A percentile compares a stretch with the other conserved stretches of the same genome.
These are phyloP conservation scores for Arthonia radiata DNA, from an alignment of 495 filamentous ascomycete genomes.

Conservation along the genomic window DNA sequence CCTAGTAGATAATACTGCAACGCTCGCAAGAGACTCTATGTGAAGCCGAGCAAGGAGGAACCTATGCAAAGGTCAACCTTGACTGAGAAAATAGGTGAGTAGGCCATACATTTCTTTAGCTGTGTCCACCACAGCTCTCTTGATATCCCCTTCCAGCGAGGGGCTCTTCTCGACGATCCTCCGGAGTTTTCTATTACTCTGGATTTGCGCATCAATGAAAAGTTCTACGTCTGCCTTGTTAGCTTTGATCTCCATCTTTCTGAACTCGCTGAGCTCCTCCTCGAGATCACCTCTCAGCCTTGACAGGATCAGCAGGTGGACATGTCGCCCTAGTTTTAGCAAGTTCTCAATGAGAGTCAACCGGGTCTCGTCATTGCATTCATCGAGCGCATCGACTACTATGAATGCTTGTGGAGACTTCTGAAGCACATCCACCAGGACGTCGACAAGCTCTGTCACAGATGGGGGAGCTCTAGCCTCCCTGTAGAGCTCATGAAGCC, in stretches of 20 bases:
- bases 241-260: constrained; percentile 2
- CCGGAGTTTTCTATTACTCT: constrained; percentile 1
- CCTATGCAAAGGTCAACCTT: too few species aligned
- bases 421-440: not conserved
- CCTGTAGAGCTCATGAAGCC: constrained; percentile 1
- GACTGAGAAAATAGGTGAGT: too few species aligned
- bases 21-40: constrained; percentile 2
- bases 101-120: constrained; percentile 2
- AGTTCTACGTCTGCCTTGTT: constrained; percentile 3
- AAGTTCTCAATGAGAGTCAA: constrained; percentile 1
- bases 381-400: constrained; percentile 3
- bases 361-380: constrained; percentile 2
- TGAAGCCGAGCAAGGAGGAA: constrained; percentile 3
- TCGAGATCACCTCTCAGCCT: constrained; percentile 1
- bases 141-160: constrained; percentile 3
- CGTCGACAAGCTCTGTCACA: not conserved
- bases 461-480: constrained; percentile 1
- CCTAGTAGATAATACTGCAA: constrained; percentile 2
- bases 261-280: constrained; percentile 2
- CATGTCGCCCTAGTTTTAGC: not conserved
- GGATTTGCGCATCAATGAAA: constrained; percentile 1
- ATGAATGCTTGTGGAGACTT: not conserved
- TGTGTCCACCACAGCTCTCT: constrained; percentile 1
- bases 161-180: constrained; percentile 1
- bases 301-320: constrained; percentile 1